Percentiles rank a stretch among this genome's conserved stretches.
Evolutionary conservation across 495 filamentous ascomycete species (phyloP).

Genomic region (Neurospora sublineolata): DNA sequence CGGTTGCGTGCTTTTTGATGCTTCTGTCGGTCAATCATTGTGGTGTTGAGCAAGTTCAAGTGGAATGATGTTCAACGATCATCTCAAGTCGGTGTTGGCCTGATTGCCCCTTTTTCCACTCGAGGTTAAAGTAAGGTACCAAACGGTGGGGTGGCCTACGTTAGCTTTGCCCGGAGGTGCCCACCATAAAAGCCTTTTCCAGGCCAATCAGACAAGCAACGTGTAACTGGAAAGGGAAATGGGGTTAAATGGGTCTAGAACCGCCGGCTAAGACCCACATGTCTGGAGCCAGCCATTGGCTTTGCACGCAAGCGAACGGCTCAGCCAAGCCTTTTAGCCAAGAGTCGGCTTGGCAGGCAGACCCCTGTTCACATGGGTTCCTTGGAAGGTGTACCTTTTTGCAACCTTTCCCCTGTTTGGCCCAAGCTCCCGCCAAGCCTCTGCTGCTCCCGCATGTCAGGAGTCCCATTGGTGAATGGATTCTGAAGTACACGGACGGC

Average conservation of each 20-base stretch:
- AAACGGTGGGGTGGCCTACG: neutral
- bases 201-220: constrained; percentile 7
- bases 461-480: neutral
- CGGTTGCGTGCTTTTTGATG: neutral
- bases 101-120: neutral
- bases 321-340: neutral
- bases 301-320: neutral
- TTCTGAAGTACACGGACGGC: neutral
- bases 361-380: neutral
- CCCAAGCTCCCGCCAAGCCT: neutral
- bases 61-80: neutral
- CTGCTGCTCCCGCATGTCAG: neutral
- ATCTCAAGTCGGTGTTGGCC: neutral
- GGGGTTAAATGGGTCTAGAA: neutral
- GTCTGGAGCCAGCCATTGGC: neutral
- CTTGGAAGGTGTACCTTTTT: neutral
- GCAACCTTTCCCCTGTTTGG: neutral
- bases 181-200: neutral
- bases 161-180: neutral
- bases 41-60: neutral
- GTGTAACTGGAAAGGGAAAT: constrained; percentile 6
- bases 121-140: neutral
- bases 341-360: neutral
- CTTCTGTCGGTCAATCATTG: neutral
- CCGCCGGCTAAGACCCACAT: neutral